Base-by-base conservation (phyloP, 306 rosid species). In the Cucurbita argyrosperma region DNA sequence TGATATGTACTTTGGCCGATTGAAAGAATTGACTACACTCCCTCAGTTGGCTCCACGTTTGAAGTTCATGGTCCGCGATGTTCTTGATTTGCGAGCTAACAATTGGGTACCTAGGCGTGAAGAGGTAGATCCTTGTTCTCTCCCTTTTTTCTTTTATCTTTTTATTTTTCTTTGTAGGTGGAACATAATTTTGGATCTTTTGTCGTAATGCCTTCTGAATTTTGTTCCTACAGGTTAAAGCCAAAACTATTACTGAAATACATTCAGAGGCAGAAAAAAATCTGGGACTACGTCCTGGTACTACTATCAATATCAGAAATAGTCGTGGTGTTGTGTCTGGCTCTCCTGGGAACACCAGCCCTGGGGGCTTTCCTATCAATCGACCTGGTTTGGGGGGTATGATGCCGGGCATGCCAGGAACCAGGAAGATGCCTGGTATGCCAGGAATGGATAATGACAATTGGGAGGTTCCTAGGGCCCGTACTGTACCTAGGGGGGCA, bases 341-440 rank as follows among this genome's bases (percentile, higher is more conserved):
- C 38, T 79, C 45, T 77, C 88, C 84, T 78, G 99, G 96, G 55
- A 89, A 72, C 75, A 71, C 88, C 4, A 77, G 79, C 76, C 84
- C 89, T 0, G 91, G 87, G 9, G 96, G 93, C 54, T 89, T 80
- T 50, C 90, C 96, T 10, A 84, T 88, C 60, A 79, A 81, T 35
- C 85, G 96, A 66, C 87, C 91, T 75, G 99, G 97, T 74, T 82
- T 84, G 5, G 99, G 99, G 1, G 97, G 97, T 26, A 81, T 91
- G 94, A 94, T 94, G 97, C 99, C 99, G 19, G 99, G 99, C 74
- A 87, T 91, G 96, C 97, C 97, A 0, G 99, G 99, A 78, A 72
- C 87, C 39, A 91, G 96, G 82, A 94, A 85, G 87, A 89, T 91
- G 95, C 96, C 97, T 75, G 97, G 94, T 69, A 88, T 87, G 90